phyloP scores from a whole-genome alignment of 1,139 yeast species.

The Geotrichum histeridarum region DNA sequence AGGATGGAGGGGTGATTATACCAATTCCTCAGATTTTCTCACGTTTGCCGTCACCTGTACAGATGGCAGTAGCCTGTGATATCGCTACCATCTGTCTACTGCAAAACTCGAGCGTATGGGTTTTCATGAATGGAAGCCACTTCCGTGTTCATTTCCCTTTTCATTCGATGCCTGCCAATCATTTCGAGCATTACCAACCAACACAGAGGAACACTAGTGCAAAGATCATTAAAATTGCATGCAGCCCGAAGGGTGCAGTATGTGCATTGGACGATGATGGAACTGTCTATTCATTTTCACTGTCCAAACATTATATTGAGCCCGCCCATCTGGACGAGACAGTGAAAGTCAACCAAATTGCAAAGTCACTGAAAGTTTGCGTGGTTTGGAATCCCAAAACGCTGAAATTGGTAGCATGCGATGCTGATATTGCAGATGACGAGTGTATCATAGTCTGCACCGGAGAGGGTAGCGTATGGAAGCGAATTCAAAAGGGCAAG shows the following conservation, averaged over 20 bases:
- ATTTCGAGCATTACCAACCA: conserved; percentile 25
- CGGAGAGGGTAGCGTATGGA: conserved; percentile 58
- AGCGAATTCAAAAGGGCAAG: conserved; percentile 33
- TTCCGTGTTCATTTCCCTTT: conserved; percentile 26
- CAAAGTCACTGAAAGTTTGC: conserved; percentile 22
- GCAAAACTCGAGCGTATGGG: conserved; percentile 54
- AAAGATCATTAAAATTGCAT: conserved; percentile 26
- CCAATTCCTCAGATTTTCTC: conserved; percentile 15
- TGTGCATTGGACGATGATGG: conserved; percentile 34
- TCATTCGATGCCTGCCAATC: neutral
- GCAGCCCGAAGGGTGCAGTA: conserved; percentile 28
- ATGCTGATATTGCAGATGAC: conserved; percentile 62
- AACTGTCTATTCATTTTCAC: conserved; percentile 32
- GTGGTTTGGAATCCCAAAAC: conserved; percentile 37
- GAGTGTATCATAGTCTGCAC: conserved; percentile 70
- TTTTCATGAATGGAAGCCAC: conserved; percentile 56
- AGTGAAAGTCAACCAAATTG: conserved; percentile 16
- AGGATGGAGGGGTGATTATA: conserved; percentile 24
- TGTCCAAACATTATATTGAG: conserved; percentile 16
- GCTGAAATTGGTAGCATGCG: conserved; percentile 39
- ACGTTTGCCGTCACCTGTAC: conserved; percentile 32
- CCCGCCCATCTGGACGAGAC: conserved; percentile 4
- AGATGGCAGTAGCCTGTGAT: conserved; percentile 62
- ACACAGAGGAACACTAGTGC: conserved; percentile 12
- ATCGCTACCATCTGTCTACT: conserved; percentile 65